Conservation (phyloP, 805 yeast genomes). For the Yarrowia alimentaria region DNA sequence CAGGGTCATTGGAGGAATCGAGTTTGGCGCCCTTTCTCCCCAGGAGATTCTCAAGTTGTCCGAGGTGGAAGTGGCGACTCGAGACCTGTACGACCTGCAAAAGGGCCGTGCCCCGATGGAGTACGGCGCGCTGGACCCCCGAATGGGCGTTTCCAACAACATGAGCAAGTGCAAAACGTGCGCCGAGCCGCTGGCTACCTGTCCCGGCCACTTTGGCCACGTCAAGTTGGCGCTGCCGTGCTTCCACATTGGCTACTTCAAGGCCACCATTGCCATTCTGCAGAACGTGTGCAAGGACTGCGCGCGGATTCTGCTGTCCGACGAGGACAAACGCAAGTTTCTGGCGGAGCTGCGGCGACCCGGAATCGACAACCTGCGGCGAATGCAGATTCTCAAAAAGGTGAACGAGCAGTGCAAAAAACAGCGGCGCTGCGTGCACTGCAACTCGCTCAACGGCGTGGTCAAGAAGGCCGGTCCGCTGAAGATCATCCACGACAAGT, state of each 20-base stretch:
- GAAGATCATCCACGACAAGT: constrained; percentile 92
- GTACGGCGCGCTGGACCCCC: constrained; percentile 85
- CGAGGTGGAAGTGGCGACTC: constrained; percentile 87
- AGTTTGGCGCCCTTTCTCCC: constrained; percentile 90
- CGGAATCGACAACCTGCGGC: constrained; percentile 80
- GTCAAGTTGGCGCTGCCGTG: constrained; percentile 90
- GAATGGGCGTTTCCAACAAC: constrained; percentile 92
- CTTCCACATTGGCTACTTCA: constrained; percentile 96
- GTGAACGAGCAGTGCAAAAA: constrained; percentile 91
- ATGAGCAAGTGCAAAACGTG: constrained; percentile 87
- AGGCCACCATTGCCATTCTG: constrained; percentile 79
- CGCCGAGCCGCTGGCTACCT: constrained; percentile 84
- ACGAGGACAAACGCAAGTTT: constrained; percentile 64
- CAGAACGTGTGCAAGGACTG: constrained; percentile 92
- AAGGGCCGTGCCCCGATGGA: constrained; percentile 79
- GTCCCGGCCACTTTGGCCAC: constrained; percentile 99
- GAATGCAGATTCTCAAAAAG: constrained; percentile 84
- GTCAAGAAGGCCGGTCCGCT: constrained; percentile 96
- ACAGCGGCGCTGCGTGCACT: constrained; percentile 83
- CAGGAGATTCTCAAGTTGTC: constrained; percentile 89
- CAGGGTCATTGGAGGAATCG: constrained; percentile 82
- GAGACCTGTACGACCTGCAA: constrained; percentile 89
- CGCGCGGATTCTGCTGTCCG: constrained; percentile 72
- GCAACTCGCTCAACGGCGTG: constrained; percentile 91
- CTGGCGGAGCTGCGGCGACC: constrained; percentile 81